Conservation (phyloP, 2,329 filamentous ascomycete species). For the Claviceps pazoutovae region DNA sequence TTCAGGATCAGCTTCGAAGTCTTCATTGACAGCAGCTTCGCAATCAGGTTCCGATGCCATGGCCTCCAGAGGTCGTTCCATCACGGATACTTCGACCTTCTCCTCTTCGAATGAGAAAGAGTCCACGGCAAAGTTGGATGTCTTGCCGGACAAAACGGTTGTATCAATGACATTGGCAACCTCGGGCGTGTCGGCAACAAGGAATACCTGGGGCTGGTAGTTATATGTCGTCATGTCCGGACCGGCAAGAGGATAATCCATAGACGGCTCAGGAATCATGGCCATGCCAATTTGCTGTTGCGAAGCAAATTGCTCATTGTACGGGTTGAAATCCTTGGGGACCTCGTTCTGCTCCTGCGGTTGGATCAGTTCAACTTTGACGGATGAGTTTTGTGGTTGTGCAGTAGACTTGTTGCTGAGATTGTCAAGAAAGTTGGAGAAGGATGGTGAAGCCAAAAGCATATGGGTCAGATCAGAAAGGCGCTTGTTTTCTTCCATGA, state of each 20-base stretch:
- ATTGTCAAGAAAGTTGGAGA: slow-evolving; percentile 66
- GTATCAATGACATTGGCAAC: slow-evolving; percentile 46
- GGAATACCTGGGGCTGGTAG: slow-evolving; percentile 57
- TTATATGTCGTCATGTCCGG: slow-evolving; percentile 41
- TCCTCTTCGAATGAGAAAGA: slow-evolving; percentile 32
- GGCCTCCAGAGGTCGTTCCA: slow-evolving; percentile 33
- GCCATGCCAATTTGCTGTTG: slow-evolving; percentile 64
- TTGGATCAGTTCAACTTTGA: slow-evolving; percentile 24
- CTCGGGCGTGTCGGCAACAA: slow-evolving; percentile 55
- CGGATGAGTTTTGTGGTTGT: slow-evolving; percentile 22
- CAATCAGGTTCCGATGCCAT: slow-evolving; percentile 16
- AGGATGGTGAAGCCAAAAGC: slow-evolving; percentile 67
- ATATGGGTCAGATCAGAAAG: slow-evolving; percentile 66
- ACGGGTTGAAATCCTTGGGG: slow-evolving; percentile 54
- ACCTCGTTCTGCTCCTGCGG: slow-evolving; percentile 32
- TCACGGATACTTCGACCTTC: slow-evolving; percentile 41
- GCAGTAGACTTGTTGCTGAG: slow-evolving; percentile 46
- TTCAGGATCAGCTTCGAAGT: slow-evolving; percentile 48
- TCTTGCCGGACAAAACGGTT: slow-evolving; percentile 57
- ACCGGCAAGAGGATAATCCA: slow-evolving; percentile 61
- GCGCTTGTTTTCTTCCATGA: slow-evolving; percentile 76
- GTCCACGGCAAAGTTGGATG: slow-evolving; percentile 37
- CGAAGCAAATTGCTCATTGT: slow-evolving; percentile 38
- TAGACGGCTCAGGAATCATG: slow-evolving; percentile 65
- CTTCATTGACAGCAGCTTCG: slow-evolving; percentile 28